These are phyloP conservation scores for Paramecium primaurelia DNA, from an alignment of 73 alveolate genomes.

Conservation along the genomic window DNA sequence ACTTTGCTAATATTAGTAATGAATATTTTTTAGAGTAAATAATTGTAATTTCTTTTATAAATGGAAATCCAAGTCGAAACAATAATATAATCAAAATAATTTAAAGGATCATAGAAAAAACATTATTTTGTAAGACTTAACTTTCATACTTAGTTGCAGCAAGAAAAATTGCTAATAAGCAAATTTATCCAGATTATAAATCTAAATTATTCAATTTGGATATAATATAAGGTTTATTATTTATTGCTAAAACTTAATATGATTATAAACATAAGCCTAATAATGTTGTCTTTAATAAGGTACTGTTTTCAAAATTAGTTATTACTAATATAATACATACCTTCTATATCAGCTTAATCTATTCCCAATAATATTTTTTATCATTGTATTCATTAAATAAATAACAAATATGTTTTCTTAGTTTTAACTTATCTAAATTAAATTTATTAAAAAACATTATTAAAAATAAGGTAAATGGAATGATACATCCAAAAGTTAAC, in stretches of 20 bases:
- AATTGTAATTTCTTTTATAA: not conserved
- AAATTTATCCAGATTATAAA: not conserved
- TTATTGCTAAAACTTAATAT: not conserved
- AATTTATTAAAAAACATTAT: not conserved
- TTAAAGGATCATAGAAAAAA: not conserved
- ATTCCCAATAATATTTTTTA: not conserved
- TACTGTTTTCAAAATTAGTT: not conserved
- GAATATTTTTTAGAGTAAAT: not conserved
- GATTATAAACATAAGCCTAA: not conserved
- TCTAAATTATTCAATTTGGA: not conserved
- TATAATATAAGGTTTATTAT: not conserved
- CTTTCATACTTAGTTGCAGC: not conserved
- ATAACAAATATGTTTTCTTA: not conserved
- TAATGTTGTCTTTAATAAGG: not conserved
- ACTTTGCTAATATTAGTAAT: not conserved
- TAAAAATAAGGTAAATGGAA: not conserved
- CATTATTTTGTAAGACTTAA: not conserved
- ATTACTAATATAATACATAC: not conserved
- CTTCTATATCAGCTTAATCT: not conserved
- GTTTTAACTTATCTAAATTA: not conserved
- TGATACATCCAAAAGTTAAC: not conserved
- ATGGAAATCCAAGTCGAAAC: not conserved
- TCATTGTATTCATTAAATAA: not conserved
- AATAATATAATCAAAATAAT: not conserved
- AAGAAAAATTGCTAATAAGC: not conserved